Evolutionary conservation across 371 early-diverging fungal genomes (phyloP).

Genomic region (Cokeromyces recurvatus): DNA sequence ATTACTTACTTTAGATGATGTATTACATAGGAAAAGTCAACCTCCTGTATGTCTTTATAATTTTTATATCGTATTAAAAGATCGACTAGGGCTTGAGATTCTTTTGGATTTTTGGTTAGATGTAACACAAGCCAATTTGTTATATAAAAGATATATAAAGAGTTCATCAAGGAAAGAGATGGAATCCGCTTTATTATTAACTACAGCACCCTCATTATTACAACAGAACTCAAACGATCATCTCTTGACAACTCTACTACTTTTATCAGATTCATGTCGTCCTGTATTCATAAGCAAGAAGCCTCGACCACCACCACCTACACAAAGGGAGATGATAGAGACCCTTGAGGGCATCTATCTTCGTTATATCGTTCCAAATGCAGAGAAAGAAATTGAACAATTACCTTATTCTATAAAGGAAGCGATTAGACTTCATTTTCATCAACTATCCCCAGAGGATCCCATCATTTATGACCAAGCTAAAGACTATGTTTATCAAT

Average conservation of each 20-base stretch:
- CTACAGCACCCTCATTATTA: conserved; percentile 2
- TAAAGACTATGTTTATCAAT: conserved; percentile 46
- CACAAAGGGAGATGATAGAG: conserved; percentile 45
- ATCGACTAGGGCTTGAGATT: conserved; percentile 44
- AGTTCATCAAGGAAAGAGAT: conserved; percentile 1
- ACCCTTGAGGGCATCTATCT: conserved; percentile 54
- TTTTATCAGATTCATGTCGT: no score
- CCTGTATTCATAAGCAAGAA: no score
- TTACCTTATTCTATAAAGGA: conserved; percentile 32
- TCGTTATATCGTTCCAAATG: conserved; percentile 51
- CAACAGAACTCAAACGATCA: background rate
- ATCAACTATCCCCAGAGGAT: conserved; percentile 18
- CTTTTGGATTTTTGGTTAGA: conserved; percentile 68
- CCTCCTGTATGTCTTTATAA: conserved; percentile 69
- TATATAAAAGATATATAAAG: conserved; percentile 47
- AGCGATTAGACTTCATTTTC: conserved; percentile 20
- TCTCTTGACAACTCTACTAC: background rate
- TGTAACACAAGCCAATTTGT: conserved; percentile 53
- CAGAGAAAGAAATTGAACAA: conserved; percentile 45
- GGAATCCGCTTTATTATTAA: conserved; percentile 10
- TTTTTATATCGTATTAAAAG: conserved; percentile 61
- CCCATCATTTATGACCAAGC: conserved; percentile 51
- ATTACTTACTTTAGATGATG: conserved; percentile 56
- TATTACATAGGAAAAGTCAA: conserved; percentile 52
- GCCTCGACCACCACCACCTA: conserved; percentile 16